Base-by-base conservation (phyloP, 768 basidiomycete genomes). In the Suillus clintonianus region DNA sequence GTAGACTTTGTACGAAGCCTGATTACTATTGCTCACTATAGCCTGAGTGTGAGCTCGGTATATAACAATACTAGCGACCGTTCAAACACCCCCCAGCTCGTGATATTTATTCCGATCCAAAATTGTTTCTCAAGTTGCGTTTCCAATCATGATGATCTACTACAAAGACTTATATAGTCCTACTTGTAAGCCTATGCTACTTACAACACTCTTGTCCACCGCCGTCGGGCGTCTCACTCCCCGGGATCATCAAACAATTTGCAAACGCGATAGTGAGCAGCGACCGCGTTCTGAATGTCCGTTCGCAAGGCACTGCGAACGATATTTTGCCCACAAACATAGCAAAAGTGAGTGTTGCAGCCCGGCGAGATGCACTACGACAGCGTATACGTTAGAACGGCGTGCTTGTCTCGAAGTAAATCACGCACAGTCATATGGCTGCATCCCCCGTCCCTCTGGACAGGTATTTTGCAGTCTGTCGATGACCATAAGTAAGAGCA, bases 261-360 rank as follows among this genome's bases (percentile, higher is more conserved):
- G 58, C 80, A 81, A 32, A 64, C 69, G 13, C 57, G 43, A 64
- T 72, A 83, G 66, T 82, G 82, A 4, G 36, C 62, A 5, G 74
- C 67, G 10, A 78, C 68, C 2, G 75, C 76, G 0, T 61, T 51
- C 2, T 51, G 41, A 39, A 82, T 72, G n/a, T 80, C 80, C 3
- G 65, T 36, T 50, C 64, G 68, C 36, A 77, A 62, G 2, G 76
- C 79, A 0, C 81, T 80, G 34, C 70, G 76, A 51, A 83, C 78
- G 61, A 87, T 87, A 53, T 77, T 68, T 14, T 71, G 70, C 14
- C 85, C 85, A 60, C 85, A 86, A 15, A 71, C 32, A 62, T 86
- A 86, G 67, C 85, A 86, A 67, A 86, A 86, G 65, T 86, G 85
- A 66, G 81, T 80, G 65, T 86, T 86, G 71, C 86, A 88, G n/a